These are phyloP conservation scores for Lasiodiplodia gonubiensis DNA, from an alignment of 2,329 filamentous ascomycete genomes.

Conservation along the genomic window DNA sequence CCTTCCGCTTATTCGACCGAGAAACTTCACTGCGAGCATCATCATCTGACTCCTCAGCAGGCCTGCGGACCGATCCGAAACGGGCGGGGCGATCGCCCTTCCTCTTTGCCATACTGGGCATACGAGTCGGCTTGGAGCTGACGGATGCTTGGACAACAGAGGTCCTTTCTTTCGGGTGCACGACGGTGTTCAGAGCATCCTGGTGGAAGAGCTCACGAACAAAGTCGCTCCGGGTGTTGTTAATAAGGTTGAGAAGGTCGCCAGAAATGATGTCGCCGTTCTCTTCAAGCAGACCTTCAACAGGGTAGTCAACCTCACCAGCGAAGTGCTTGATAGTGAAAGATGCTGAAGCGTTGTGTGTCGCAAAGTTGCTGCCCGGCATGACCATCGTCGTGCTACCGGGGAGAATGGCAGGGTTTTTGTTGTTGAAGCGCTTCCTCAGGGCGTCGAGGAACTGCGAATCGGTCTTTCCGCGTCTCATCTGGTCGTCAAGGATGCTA, in stretches of 20 bases:
- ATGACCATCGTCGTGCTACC: conserved; percentile 75
- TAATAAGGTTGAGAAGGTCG: conserved; percentile 93
- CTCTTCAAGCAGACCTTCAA: conserved; percentile 87
- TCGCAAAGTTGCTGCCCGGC: conserved; percentile 87
- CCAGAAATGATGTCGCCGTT: conserved; percentile 96
- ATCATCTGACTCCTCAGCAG: conserved; percentile 51
- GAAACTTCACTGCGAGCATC: conserved; percentile 54
- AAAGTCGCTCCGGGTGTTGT: conserved; percentile 85
- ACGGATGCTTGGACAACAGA: conserved; percentile 96
- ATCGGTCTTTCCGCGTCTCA: conserved; percentile 84
- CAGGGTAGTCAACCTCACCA: conserved; percentile 92
- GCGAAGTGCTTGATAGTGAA: conserved; percentile 97
- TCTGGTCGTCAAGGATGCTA: conserved; percentile 95
- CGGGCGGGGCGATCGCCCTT: conserved; percentile 66
- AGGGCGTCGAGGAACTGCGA: conserved; percentile 89
- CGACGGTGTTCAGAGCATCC: conserved; percentile 87
- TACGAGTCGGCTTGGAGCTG: conserved; percentile 90
- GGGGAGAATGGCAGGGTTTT: conserved; percentile 87
- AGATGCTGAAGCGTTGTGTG: conserved; percentile 76
- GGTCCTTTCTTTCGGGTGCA: conserved; percentile 88
- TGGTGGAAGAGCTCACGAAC: conserved; percentile 93
- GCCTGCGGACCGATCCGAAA: conserved; percentile 48
- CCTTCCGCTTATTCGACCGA: conserved; percentile 47
- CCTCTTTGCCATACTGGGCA: conserved; percentile 88
- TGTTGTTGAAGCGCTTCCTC: conserved; percentile 90